Evolutionary conservation across 2,329 filamentous ascomycete genomes (phyloP).

Genomic region (Pseudogymnoascus sp.): DNA sequence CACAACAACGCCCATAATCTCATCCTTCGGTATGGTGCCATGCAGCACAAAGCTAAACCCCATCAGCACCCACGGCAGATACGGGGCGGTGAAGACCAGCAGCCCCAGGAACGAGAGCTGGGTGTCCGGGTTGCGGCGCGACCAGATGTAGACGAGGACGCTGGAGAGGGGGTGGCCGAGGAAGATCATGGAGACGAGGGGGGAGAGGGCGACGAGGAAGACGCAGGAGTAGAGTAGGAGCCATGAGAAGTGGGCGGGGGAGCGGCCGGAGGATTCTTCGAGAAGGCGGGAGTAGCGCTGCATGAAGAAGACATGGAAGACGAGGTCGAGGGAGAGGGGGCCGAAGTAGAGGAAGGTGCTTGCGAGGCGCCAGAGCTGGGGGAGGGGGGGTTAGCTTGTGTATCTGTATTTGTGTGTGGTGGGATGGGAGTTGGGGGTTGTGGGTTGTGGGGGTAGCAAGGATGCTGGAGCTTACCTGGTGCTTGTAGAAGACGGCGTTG

Average conservation of each 20-base stretch:
- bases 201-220: slow-evolving; percentile 73
- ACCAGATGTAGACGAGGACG: slow-evolving; percentile 97
- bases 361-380: slow-evolving; percentile 89
- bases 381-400: slow-evolving; percentile 12
- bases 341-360: slow-evolving; percentile 98
- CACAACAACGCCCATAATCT: slow-evolving; percentile 89
- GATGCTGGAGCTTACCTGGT: slow-evolving; percentile 58
- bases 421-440: background rate
- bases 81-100: slow-evolving; percentile 86
- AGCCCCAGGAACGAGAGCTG: slow-evolving; percentile 82
- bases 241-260: slow-evolving; percentile 92
- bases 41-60: slow-evolving; percentile 88
- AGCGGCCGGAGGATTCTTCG: slow-evolving; percentile 88
- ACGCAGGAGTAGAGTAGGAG: slow-evolving; percentile 78
- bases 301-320: slow-evolving; percentile 98
- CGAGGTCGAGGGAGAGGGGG: slow-evolving; percentile 82
- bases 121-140: slow-evolving; percentile 85
- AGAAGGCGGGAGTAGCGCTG: slow-evolving; percentile 92
- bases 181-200: slow-evolving; percentile 85
- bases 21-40: slow-evolving; percentile 83
- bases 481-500: slow-evolving; percentile 81
- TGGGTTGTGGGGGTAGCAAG: too few relatives aligned
- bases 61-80: slow-evolving; percentile 93
- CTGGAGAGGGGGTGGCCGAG: slow-evolving; percentile 89
- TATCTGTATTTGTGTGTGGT: background rate